Percentiles rank a stretch among this genome's conserved stretches.
Evolutionary conservation across 495 filamentous ascomycete genomes (phyloP).

Genomic region (Aspergillus saccharolyticus): DNA sequence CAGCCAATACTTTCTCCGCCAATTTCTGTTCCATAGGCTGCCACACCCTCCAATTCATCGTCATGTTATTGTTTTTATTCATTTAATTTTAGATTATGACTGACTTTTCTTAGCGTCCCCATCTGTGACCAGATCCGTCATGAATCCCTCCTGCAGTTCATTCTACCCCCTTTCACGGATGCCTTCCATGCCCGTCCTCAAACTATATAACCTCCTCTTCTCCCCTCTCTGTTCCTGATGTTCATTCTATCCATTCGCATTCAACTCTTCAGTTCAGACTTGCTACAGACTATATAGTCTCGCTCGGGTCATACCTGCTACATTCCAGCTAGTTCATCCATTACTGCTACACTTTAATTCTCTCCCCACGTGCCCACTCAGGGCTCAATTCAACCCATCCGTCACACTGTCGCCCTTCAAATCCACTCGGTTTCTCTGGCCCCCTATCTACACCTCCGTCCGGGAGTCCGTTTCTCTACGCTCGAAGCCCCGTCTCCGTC

Average conservation of each 20-base stretch:
- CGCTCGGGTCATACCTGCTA: not conserved
- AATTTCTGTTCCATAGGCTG: not conserved
- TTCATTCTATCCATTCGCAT: too few species aligned
- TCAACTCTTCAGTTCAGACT: not conserved
- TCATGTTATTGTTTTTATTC: not conserved
- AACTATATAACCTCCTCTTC: not conserved
- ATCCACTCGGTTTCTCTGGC: slow-evolving; percentile 24
- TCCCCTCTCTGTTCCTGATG: not conserved
- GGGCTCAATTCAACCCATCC: slow-evolving; percentile 22
- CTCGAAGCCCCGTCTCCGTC: slow-evolving; percentile 14
- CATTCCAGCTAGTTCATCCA: not conserved
- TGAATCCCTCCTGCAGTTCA: not conserved
- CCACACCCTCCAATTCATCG: not conserved
- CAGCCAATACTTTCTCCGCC: not conserved
- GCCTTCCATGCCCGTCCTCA: not conserved
- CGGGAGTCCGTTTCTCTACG: slow-evolving; percentile 23
- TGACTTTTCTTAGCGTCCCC: not conserved
- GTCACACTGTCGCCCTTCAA: slow-evolving; percentile 33
- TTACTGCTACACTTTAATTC: not conserved
- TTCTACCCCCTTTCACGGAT: not conserved
- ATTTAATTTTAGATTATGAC: not conserved
- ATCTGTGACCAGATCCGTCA: not conserved
- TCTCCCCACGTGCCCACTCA: slow-evolving; percentile 9
- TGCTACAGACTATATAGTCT: not conserved
- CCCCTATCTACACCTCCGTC: slow-evolving; percentile 15